Conservation (phyloP, 768 basidiomycete genomes). For the Lactarius psammicola region DNA sequence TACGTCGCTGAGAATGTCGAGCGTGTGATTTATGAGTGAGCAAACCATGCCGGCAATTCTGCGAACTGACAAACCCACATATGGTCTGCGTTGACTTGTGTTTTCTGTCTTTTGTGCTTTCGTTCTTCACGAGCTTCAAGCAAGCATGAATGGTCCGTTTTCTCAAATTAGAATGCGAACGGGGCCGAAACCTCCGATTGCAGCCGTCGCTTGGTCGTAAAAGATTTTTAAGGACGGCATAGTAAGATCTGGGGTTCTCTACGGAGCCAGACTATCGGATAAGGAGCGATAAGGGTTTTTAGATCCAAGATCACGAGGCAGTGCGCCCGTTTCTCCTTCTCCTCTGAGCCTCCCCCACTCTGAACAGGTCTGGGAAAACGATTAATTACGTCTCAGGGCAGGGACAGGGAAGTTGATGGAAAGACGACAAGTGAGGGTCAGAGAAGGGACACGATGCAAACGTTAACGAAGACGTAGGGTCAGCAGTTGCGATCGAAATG, state of each 20-base stretch:
- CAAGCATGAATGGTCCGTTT: background rate
- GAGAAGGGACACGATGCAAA: slow-evolving; percentile 8
- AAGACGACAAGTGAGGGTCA: slow-evolving; percentile 4
- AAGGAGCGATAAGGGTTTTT: slow-evolving; percentile 22
- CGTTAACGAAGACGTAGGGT: slow-evolving; percentile 8
- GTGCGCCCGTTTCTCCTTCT: slow-evolving; percentile 7
- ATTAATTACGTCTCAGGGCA: slow-evolving; percentile 22
- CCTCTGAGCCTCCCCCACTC: background rate
- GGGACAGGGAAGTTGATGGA: background rate
- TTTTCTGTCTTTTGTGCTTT: background rate
- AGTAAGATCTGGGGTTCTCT: slow-evolving; percentile 21
- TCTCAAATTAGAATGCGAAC: background rate
- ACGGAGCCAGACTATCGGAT: slow-evolving; percentile 19
- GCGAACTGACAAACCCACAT: background rate
- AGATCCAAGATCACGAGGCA: slow-evolving; percentile 26
- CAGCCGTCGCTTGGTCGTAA: background rate
- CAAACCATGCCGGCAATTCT: slow-evolving; percentile 15
- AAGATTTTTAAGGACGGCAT: background rate
- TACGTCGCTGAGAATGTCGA: background rate
- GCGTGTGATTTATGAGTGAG: slow-evolving; percentile 9
- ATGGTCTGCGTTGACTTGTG: background rate
- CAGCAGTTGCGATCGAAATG: slow-evolving; percentile 20
- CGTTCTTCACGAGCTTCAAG: background rate
- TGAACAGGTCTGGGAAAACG: slow-evolving; percentile 14
- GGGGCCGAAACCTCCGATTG: slow-evolving; percentile 15